Percentiles rank a stretch among this genome's conserved stretches.
Conservation (phyloP, 2,329 filamentous ascomycete genomes). For the Cordyceps fumosorosea region DNA sequence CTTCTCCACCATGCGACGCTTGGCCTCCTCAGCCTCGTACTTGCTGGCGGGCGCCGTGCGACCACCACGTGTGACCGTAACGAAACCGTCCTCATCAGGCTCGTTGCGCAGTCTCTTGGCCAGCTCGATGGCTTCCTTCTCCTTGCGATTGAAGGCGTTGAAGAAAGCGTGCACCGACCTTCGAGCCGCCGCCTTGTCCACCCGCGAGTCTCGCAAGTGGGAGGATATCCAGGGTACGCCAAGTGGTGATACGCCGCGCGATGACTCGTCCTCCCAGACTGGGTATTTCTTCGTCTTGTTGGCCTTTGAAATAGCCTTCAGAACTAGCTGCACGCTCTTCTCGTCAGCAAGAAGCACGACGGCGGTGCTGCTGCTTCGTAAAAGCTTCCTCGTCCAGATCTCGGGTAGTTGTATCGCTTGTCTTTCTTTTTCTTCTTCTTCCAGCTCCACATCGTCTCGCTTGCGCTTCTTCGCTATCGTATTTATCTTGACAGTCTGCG, state of each 20-base stretch:
- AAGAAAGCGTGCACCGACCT: constrained; percentile 79
- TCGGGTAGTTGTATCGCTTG: constrained; percentile 58
- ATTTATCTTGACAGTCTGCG: constrained; percentile 38
- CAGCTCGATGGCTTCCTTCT: constrained; percentile 54
- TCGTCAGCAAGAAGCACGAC: constrained; percentile 79
- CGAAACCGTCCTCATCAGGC: constrained; percentile 91
- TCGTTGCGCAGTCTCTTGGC: constrained; percentile 64
- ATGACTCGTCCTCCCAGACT: constrained; percentile 60
- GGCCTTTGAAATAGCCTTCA: constrained; percentile 66
- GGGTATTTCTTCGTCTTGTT: constrained; percentile 55
- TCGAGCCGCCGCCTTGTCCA: constrained; percentile 60
- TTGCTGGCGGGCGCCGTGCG: constrained; percentile 65
- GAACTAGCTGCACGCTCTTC: constrained; percentile 65
- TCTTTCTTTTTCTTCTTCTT: constrained; percentile 47
- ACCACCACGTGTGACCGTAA: constrained; percentile 80
- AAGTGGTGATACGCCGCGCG: constrained; percentile 49
- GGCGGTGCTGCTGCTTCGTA: constrained; percentile 69
- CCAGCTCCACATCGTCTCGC: constrained; percentile 45
- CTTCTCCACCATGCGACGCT: constrained; percentile 55
- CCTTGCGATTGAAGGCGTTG: constrained; percentile 67
- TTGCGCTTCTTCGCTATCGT: constrained; percentile 35
- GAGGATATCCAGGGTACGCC: constrained; percentile 52
- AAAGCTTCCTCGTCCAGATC: constrained; percentile 66
- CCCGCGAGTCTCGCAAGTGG: constrained; percentile 67
- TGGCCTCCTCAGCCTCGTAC: constrained; percentile 60